Base-by-base conservation (phyloP, 306 rosid genomes). In the Corylus heterophylla region DNA sequence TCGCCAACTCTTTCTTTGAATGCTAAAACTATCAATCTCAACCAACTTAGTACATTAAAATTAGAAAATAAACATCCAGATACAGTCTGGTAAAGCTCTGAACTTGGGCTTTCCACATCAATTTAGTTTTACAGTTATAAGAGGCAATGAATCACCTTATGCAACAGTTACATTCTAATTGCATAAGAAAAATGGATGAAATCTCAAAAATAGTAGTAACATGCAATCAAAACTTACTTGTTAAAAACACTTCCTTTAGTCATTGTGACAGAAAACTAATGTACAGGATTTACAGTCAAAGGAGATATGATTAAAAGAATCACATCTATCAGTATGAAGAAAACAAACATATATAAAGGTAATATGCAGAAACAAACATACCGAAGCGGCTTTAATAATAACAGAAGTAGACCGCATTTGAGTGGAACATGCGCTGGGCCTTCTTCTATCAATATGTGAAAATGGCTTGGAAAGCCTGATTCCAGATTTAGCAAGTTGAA, bases 361-460 rank as follows among this genome's bases (percentile, higher is more conserved):
- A 62, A 73, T 8, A 80, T 50, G 47, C 18, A 69, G 69, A 77
- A 68, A n/a, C 13, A 69, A 78, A 61, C 88, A 88, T 78, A 92
- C 97, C 90, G 61, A 89, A 55, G 92, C 88, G 54, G 90, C 84
- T 58, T 85, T 72, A 74, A 90, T 82, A 54, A 71, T 80, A 52
- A 90, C 14, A 66, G 77, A 62, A 82, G 77, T 72, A 18, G 87
- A 78, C 29, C 25, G 79, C 80, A 50, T 78, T 82, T 49, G 84
- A 79, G 39, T 35, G 5, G 86, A 76, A 49, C 4, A 68, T 35
- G 47, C 31, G 25, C 39, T 20, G 8, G 52, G 51, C 74, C 45
- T 75, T 73, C 77, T 79, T 66, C 54, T 52, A 81, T 73, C 69
- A 11, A 49, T 17, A 50, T 64, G 54, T 25, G 58, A 52, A 16